Evolutionary conservation across 805 yeast genomes (phyloP).

Genomic region (Ogataea nonfermentans): DNA sequence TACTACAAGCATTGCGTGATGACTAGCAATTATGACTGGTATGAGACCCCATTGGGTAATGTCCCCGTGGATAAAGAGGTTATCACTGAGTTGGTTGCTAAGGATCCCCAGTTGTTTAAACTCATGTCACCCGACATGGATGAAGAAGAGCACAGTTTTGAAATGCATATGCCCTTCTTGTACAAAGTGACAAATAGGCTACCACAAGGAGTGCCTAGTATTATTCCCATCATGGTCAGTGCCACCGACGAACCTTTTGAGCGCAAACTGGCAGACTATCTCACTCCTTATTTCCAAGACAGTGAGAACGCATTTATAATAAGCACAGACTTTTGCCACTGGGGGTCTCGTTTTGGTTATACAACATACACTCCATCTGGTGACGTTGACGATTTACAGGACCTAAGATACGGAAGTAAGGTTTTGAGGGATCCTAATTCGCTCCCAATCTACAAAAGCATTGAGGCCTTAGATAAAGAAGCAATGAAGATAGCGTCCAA

Average conservation of each 20-base stretch:
- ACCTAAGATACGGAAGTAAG: constrained; percentile 10
- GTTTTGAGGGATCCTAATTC: constrained; percentile 5
- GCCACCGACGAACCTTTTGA: constrained; percentile 49
- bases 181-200: constrained; percentile 43
- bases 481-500: constrained; percentile 64
- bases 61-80: constrained; percentile 60
- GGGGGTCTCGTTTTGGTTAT: constrained; percentile 74
- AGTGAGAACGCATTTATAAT: constrained; percentile 67
- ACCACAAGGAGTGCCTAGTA: constrained; percentile 35
- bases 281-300: constrained; percentile 54
- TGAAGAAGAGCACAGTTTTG: constrained; percentile 87
- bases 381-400: constrained; percentile 19
- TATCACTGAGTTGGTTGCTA: constrained; percentile 35
- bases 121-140: constrained; percentile 62
- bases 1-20: constrained; percentile 64
- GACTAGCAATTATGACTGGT: constrained; percentile 48
- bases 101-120: constrained; percentile 43
- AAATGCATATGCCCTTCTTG: constrained; percentile 87
- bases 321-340: constrained; percentile 93
- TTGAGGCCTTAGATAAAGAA: constrained; percentile 64
- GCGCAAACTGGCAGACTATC: constrained; percentile 41
- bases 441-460: constrained; percentile 64
- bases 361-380: constrained; percentile 47
- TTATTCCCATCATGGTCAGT: constrained; percentile 82
- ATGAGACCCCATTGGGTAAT: constrained; percentile 83